These are phyloP conservation scores for Pseudozyma tsukubaensis DNA, from an alignment of 1,284 basidiomycete genomes.

Conservation along the genomic window DNA sequence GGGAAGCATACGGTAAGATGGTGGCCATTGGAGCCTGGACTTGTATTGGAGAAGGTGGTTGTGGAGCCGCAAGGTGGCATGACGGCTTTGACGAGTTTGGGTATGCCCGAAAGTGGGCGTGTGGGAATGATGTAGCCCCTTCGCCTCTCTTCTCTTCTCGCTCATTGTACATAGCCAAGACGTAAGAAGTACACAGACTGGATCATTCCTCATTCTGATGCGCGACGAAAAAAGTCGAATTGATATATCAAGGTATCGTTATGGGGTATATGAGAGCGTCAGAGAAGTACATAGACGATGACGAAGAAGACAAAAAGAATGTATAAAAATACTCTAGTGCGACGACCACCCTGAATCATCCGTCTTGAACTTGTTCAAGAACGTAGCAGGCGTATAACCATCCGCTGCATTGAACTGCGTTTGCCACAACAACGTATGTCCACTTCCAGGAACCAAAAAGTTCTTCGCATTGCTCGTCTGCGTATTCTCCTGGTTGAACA, in stretches of 20 bases:
- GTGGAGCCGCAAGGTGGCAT: constrained; percentile 15
- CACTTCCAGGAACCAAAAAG: constrained; percentile 22
- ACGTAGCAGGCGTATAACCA: constrained; percentile 22
- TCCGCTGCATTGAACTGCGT: constrained; percentile 30
- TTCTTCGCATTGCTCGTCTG: constrained; percentile 27
- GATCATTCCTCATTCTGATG: not conserved
- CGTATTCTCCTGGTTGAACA: constrained; percentile 20
- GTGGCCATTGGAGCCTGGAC: constrained; percentile 34
- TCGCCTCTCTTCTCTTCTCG: no score
- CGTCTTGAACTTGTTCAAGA: constrained; percentile 39
- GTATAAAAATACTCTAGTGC: constrained; percentile 6
- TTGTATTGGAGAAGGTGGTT: constrained; percentile 31
- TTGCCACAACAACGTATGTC: constrained; percentile 17
- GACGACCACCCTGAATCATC: constrained; percentile 29
- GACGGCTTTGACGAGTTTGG: constrained; percentile 13
- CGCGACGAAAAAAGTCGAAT: no score
- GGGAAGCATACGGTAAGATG: constrained; percentile 19
- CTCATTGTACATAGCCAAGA: no score
- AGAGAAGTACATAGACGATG: no score
- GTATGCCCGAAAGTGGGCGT: constrained; percentile 24
- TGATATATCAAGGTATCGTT: not conserved
- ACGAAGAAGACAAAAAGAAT: not conserved
- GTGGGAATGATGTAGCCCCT: constrained; percentile 15
- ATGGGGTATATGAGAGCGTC: not conserved
- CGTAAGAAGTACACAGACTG: not conserved